Evolutionary conservation across 257 asterid genomes (phyloP).

Genomic region (Schizonepeta tenuifolia): DNA sequence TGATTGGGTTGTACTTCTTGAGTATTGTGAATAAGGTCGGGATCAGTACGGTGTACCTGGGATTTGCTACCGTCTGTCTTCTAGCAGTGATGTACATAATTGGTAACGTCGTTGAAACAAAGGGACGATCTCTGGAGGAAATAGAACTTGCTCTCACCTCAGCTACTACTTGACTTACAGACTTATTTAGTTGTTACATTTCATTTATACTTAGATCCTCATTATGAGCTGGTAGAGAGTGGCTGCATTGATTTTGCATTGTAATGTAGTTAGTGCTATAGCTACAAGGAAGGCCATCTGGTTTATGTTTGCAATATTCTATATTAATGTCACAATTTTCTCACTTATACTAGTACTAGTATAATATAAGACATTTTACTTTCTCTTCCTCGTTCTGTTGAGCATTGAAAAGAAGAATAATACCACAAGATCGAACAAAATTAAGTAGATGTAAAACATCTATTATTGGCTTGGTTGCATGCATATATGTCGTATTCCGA

Average conservation of each 20-base stretch:
- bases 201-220: neutral
- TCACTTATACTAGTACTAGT: no score
- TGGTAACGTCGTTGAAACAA: slow-evolving; percentile 80
- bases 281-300: neutral
- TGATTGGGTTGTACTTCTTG: slow-evolving; percentile 90
- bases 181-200: neutral
- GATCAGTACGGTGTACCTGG: slow-evolving; percentile 86
- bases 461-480: no score
- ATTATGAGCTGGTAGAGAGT: neutral
- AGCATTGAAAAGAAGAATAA: no score
- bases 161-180: slow-evolving; percentile 43
- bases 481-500: no score
- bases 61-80: slow-evolving; percentile 72
- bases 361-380: no score
- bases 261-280: neutral
- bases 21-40: slow-evolving; percentile 83
- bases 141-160: slow-evolving; percentile 80
- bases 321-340: neutral
- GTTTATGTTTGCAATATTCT: slow-evolving; percentile 5
- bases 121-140: slow-evolving; percentile 91
- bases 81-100: slow-evolving; percentile 78
- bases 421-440: no score
- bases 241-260: neutral
- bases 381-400: no score
- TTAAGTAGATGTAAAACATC: no score